Conservation (phyloP, 371 early-diverging fungal species). For the Mortierella sp. region DNA sequence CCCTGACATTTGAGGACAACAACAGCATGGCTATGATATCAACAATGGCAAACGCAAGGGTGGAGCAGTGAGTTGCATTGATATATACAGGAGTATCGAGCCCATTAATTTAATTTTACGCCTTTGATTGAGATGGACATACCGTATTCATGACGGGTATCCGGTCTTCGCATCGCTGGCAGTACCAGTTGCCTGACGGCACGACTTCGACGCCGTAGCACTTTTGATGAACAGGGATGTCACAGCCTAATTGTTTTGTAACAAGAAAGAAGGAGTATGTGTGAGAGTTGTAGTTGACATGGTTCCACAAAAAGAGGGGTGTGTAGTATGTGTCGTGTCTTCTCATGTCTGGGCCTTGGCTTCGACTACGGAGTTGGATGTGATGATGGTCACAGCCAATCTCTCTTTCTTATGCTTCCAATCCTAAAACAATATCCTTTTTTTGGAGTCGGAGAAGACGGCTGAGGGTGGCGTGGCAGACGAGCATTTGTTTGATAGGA, state of each 20-base stretch:
- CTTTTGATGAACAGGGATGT: slow-evolving; percentile 69
- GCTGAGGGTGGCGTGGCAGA: not conserved
- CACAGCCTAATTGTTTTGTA: slow-evolving; percentile 57
- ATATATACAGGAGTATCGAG: not conserved
- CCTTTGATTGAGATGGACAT: slow-evolving; percentile 14
- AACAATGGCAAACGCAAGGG: not conserved
- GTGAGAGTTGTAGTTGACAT: not conserved
- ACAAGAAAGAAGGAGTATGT: slow-evolving; percentile 8
- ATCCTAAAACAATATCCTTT: not conserved
- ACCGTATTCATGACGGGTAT: slow-evolving; percentile 60
- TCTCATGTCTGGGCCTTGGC: not conserved
- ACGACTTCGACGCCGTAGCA: slow-evolving; percentile 67
- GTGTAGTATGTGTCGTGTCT: not conserved
- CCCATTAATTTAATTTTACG: not conserved
- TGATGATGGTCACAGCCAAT: slow-evolving; percentile 3
- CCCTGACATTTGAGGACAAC: slow-evolving; percentile 65
- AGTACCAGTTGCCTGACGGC: slow-evolving; percentile 70
- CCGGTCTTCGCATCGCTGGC: slow-evolving; percentile 65
- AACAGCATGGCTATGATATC: slow-evolving; percentile 62
- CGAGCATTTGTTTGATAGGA: slow-evolving; percentile 2
- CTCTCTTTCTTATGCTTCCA: not conserved
- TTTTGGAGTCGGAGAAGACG: not conserved
- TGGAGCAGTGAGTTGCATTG: not conserved
- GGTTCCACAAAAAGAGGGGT: slow-evolving; percentile 3
- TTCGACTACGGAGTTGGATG: not conserved